Percentiles rank a stretch among this genome's conserved stretches.
Evolutionary conservation across 768 basidiomycete genomes (phyloP).

Genomic region (Rhizopogon salebrosus): DNA sequence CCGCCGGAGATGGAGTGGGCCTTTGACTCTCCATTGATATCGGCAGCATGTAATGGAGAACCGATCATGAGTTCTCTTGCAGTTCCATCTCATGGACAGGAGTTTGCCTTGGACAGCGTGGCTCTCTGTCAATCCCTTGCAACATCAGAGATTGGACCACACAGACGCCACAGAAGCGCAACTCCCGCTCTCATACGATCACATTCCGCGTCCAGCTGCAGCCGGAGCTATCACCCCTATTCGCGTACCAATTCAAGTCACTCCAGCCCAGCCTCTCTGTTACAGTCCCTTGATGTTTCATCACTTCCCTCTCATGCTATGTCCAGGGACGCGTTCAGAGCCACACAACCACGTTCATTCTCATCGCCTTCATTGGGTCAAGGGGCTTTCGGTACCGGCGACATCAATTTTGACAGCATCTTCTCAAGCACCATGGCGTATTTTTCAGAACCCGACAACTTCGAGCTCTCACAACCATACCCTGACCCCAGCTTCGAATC

Average conservation of each 20-base stretch:
- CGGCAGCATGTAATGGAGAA: constrained; percentile 31
- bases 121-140: constrained; percentile 20
- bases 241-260: constrained; percentile 26
- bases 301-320: constrained; percentile 15
- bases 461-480: constrained; percentile 20
- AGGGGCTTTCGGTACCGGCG: neutral
- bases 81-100: constrained; percentile 64
- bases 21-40: constrained; percentile 12
- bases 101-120: constrained; percentile 45
- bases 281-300: constrained; percentile 24
- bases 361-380: constrained; percentile 6
- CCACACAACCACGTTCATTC: constrained; percentile 18
- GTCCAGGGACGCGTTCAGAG: constrained; percentile 7
- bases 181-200: constrained; percentile 60
- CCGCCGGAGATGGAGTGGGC: constrained; percentile 21
- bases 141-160: constrained; percentile 46
- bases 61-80: constrained; percentile 42
- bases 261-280: constrained; percentile 25
- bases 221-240: constrained; percentile 56
- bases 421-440: constrained; percentile 22
- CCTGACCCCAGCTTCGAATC: constrained; percentile 17
- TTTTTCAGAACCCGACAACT: constrained; percentile 17
- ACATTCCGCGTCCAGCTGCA: constrained; percentile 41
- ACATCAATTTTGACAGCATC: constrained; percentile 15
- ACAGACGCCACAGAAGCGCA: constrained; percentile 70